phyloP scores from a whole-genome alignment of 345 rosid genomes.

The Acer negundo region DNA sequence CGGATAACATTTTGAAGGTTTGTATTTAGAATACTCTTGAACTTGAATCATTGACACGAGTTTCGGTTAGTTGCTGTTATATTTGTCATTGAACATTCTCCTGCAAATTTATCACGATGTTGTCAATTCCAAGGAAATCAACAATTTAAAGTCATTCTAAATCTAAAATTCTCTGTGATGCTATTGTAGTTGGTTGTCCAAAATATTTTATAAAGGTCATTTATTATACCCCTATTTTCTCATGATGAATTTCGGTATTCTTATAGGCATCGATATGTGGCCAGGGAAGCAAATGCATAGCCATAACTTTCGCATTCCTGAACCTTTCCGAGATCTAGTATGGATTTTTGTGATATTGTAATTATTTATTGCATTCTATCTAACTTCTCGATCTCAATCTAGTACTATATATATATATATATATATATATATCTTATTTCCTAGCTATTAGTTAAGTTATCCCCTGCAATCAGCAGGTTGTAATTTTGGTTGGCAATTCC shows the following conservation, averaged over 20 bases:
- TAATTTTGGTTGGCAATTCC: slow-evolving; percentile 68
- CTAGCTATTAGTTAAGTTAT: background rate
- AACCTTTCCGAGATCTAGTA: slow-evolving; percentile 67
- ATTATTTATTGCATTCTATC: background rate
- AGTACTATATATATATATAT: background rate
- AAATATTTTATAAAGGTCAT: background rate
- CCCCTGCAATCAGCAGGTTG: slow-evolving; percentile 47
- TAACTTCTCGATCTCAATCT: background rate
- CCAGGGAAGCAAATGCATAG: slow-evolving; percentile 92
- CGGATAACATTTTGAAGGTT: background rate
- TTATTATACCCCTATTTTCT: background rate
- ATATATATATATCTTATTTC: background rate
- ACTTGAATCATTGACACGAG: background rate
- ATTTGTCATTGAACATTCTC: background rate
- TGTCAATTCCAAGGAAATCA: background rate
- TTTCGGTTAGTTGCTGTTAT: background rate
- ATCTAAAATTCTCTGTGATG: background rate
- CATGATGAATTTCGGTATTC: background rate
- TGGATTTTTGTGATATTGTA: background rate
- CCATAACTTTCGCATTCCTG: slow-evolving; percentile 73
- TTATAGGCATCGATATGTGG: slow-evolving; percentile 70
- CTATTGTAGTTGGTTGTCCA: background rate
- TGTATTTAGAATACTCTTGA: background rate
- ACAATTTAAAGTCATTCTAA: background rate
- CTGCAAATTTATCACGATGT: background rate